These are phyloP conservation scores for Mucor indicus DNA, from an alignment of 371 early-diverging fungal species.

Conservation along the genomic window DNA sequence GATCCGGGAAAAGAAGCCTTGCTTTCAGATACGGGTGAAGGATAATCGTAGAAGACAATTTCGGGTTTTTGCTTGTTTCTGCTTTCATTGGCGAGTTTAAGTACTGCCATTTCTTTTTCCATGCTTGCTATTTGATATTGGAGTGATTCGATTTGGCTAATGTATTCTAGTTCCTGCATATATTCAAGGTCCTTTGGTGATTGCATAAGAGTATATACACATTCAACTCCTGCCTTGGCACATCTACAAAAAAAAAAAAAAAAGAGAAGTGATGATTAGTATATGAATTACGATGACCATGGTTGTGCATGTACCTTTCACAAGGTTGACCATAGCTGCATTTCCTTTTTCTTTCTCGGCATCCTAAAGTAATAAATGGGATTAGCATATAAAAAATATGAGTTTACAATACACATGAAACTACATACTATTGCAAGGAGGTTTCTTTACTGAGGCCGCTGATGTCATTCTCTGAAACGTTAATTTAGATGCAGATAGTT, in stretches of 20 bases:
- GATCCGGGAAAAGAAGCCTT: too few relatives aligned
- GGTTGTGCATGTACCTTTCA: constrained; percentile 18
- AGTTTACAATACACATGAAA: too few relatives aligned
- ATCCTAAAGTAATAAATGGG: constrained; percentile 13
- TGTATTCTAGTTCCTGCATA: constrained; percentile 20
- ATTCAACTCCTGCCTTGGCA: constrained; percentile 19
- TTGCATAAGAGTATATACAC: constrained; percentile 30
- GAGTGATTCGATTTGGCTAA: constrained; percentile 14
- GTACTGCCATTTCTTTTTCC: constrained; percentile 14
- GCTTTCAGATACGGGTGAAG: too few relatives aligned
- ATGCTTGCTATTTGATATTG: constrained; percentile 14
- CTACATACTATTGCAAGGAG: too few relatives aligned
- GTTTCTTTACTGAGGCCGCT: too few relatives aligned
- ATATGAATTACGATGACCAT: not conserved
- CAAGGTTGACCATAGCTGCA: constrained; percentile 40
- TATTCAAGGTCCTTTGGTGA: constrained; percentile 45
- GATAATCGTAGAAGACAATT: too few relatives aligned
- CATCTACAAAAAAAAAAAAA: too few relatives aligned
- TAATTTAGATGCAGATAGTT: too few relatives aligned
- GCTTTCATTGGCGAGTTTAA: constrained; percentile 8
- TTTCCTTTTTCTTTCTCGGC: constrained; percentile 39
- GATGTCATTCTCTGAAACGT: too few relatives aligned
- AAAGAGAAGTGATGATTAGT: too few relatives aligned
- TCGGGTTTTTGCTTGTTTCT: too few relatives aligned
- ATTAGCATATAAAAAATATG: too few relatives aligned